Conservation (phyloP, 2,329 filamentous ascomycete species). For the Aspergillus caelatus region DNA sequence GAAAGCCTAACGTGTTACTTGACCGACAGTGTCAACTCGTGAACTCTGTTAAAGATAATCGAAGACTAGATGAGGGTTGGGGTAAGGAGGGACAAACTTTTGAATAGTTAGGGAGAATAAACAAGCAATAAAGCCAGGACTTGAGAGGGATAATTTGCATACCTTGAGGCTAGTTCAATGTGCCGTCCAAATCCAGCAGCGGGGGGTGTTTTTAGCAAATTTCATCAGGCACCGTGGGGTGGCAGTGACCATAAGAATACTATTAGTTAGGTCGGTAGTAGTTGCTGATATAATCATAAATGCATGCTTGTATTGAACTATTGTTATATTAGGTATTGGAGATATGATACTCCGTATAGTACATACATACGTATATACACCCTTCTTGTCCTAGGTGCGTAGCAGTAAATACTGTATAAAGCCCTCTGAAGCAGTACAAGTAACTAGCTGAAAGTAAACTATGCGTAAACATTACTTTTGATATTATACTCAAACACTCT, state of each 20-base stretch:
- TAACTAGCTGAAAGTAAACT: neutral
- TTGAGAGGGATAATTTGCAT: conserved; percentile 12
- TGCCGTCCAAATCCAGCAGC: conserved; percentile 32
- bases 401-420: neutral
- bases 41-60: neutral
- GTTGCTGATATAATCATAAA: conserved; percentile 34
- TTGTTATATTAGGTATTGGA: no score
- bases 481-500: neutral
- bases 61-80: neutral
- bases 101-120: neutral
- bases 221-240: conserved; percentile 41
- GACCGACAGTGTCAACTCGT: neutral
- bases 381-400: neutral
- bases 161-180: conserved; percentile 27
- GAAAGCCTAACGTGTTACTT: conserved; percentile 23
- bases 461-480: neutral
- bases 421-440: neutral
- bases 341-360: no score
- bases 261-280: conserved; percentile 13
- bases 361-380: no score
- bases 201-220: conserved; percentile 32
- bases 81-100: neutral
- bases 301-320: no score
- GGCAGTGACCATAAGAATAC: conserved; percentile 11
- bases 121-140: neutral